phyloP scores from a whole-genome alignment of 2,329 filamentous ascomycete species.

The Graphiopsis chlorocephala region DNA sequence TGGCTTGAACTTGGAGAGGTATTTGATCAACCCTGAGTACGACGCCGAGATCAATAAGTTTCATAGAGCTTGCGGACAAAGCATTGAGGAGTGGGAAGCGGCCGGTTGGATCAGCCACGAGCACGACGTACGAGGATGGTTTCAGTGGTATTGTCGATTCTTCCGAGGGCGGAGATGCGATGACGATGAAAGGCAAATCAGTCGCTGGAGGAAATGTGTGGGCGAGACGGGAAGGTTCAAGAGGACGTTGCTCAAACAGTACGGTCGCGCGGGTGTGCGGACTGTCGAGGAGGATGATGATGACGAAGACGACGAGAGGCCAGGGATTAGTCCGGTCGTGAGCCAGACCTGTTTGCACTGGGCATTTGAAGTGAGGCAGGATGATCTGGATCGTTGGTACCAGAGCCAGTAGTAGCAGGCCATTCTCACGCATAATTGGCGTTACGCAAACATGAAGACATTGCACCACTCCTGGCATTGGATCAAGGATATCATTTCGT shows the following conservation, averaged over 20 bases:
- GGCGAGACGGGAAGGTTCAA: slow-evolving; percentile 53
- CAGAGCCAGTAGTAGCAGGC: not conserved
- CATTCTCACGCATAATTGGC: not conserved
- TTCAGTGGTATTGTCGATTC: slow-evolving; percentile 57
- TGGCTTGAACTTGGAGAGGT: slow-evolving; percentile 40
- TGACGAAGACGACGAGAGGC: slow-evolving; percentile 23
- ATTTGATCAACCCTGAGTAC: slow-evolving; percentile 44
- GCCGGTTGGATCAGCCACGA: slow-evolving; percentile 55
- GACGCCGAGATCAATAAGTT: slow-evolving; percentile 53
- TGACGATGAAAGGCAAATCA: slow-evolving; percentile 53
- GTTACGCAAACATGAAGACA: not conserved
- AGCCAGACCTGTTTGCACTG: slow-evolving; percentile 59
- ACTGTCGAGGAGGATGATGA: slow-evolving; percentile 47
- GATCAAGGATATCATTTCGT: not conserved
- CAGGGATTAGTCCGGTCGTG: slow-evolving; percentile 54
- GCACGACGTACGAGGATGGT: slow-evolving; percentile 55
- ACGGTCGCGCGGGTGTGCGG: slow-evolving; percentile 46
- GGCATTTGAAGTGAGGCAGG: slow-evolving; percentile 53
- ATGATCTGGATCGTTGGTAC: slow-evolving; percentile 45
- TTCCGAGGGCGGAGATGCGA: slow-evolving; percentile 51
- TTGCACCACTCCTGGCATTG: not conserved
- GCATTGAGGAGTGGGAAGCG: slow-evolving; percentile 56
- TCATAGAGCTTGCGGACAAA: slow-evolving; percentile 52
- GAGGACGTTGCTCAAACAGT: slow-evolving; percentile 52
- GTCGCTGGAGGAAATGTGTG: slow-evolving; percentile 53